Evolutionary conservation across 176 grass and related monocot genomes (phyloP).

Genomic region (Carex parvula): DNA sequence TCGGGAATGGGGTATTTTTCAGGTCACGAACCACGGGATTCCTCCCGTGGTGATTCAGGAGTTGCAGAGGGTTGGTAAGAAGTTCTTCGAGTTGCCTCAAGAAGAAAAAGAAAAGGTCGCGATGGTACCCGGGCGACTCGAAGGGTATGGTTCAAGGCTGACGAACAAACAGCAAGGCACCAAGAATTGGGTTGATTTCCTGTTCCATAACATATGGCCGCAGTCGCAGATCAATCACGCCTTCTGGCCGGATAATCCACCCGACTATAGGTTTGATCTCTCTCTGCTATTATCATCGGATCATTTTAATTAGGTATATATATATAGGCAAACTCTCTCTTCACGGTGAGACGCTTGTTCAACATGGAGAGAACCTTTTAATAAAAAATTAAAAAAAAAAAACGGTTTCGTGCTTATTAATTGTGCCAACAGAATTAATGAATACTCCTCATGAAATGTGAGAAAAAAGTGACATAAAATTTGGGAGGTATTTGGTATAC

Average conservation of each 20-base stretch:
- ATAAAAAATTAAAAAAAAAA: too few relatives aligned
- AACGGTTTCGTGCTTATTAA: too few relatives aligned
- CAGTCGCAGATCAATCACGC: conserved; percentile 29
- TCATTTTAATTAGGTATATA: too few relatives aligned
- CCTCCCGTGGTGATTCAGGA: conserved; percentile 29
- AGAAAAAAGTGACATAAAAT: too few relatives aligned
- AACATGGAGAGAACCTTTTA: too few relatives aligned
- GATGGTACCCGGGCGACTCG: conserved; percentile 26
- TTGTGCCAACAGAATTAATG: too few relatives aligned
- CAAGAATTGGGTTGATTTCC: conserved; percentile 65
- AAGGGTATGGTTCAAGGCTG: conserved; percentile 56
- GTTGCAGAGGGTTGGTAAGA: conserved; percentile 60
- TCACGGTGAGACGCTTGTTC: too few relatives aligned
- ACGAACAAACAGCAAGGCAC: background rate
- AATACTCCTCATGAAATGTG: too few relatives aligned
- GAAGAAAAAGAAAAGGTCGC: conserved; percentile 57
- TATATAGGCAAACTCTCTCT: too few relatives aligned
- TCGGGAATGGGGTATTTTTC: conserved; percentile 68
- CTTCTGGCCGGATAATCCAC: conserved; percentile 45
- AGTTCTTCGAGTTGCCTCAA: conserved; percentile 72
- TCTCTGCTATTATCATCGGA: background rate
- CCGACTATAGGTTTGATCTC: conserved; percentile 33
- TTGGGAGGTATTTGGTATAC: too few relatives aligned
- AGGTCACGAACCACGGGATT: conserved; percentile 70
- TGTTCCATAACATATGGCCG: conserved; percentile 69